Base-by-base conservation (phyloP, 495 filamentous ascomycete genomes). In the Penicillium pulvis region DNA sequence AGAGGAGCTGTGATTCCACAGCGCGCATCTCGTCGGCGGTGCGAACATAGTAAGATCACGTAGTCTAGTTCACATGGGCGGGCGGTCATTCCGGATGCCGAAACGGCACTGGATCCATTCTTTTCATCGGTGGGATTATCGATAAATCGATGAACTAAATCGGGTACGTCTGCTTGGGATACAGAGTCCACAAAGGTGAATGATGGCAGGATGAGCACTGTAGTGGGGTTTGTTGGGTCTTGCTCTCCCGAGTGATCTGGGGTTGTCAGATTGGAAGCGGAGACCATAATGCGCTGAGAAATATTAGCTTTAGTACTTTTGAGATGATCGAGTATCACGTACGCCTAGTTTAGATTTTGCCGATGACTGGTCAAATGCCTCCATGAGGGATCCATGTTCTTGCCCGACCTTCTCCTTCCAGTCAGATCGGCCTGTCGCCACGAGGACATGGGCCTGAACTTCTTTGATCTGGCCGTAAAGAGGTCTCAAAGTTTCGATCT, bases 21-120 rank as follows among this genome's bases (percentile, higher is more conserved):
- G 57, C 94, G 90, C 0, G 92, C 94, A 69, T 98, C 94, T 56
- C 93, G 89, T 44, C 89, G 91, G 62, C 81, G 84, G 70, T 98
- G 94, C 7, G 90, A 95, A 78, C 94, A 98, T 43, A 98, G 84
- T n/a, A 98, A 85, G 62, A 98, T 89, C 44, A 97, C 81, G 62
- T 87, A 89, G 60, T 85, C 81, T 73, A 97, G 91, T 11, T 88
- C 86, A 56, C 86, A 94, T 1, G 88, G 83, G 2, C 87, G 85
- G 9, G 85, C 80, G 28, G 73, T 60, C 42, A 76, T 61, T 17
- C 48, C 78, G 58, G 46, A 51, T 20, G 56, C 44, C 33, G 75
- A 41, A 33, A 68, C 69, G 7, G 35, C 66, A 17, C 63, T 20
- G 90, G 74, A 16, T 82, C 82, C 23, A 81, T 80, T 12, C 74